Conservation (phyloP, 2,329 filamentous ascomycete species). For the Talaromyces sp. region DNA sequence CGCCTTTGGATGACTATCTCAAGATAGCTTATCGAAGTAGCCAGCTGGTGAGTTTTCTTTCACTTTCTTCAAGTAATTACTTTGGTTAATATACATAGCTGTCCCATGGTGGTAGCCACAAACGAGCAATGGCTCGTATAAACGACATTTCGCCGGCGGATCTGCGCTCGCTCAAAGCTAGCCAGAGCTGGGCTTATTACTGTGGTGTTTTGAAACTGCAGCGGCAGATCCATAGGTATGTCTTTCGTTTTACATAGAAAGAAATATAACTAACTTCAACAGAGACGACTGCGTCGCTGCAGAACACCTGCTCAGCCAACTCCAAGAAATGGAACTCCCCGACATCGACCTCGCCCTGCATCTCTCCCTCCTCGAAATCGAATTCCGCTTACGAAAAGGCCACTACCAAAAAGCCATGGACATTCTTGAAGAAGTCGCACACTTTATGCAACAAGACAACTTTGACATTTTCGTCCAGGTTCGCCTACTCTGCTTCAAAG, state of each 20-base stretch:
- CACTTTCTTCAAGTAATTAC: not conserved
- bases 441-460: constrained; percentile 48
- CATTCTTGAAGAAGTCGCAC: constrained; percentile 49
- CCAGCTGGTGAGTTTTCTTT: constrained; percentile 45
- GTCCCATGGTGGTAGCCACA: constrained; percentile 64
- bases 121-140: constrained; percentile 59
- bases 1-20: constrained; percentile 71
- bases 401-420: constrained; percentile 51
- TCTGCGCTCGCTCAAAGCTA: constrained; percentile 68
- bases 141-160: constrained; percentile 56
- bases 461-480: constrained; percentile 65
- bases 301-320: constrained; percentile 52
- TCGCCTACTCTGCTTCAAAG: constrained; percentile 68
- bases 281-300: constrained; percentile 56
- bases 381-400: constrained; percentile 52
- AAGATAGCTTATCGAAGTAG: constrained; percentile 69
- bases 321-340: constrained; percentile 47
- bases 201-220: constrained; percentile 39
- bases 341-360: constrained; percentile 58
- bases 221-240: constrained; percentile 38
- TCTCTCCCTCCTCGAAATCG: constrained; percentile 55
- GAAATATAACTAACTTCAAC: constrained; percentile 11
- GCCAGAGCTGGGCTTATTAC: constrained; percentile 51
- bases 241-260: not conserved
- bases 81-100: constrained; percentile 31